These are phyloP conservation scores for Phytopythium cucurbitacearum DNA, from an alignment of 352 stramenopile species.

Conservation along the genomic window DNA sequence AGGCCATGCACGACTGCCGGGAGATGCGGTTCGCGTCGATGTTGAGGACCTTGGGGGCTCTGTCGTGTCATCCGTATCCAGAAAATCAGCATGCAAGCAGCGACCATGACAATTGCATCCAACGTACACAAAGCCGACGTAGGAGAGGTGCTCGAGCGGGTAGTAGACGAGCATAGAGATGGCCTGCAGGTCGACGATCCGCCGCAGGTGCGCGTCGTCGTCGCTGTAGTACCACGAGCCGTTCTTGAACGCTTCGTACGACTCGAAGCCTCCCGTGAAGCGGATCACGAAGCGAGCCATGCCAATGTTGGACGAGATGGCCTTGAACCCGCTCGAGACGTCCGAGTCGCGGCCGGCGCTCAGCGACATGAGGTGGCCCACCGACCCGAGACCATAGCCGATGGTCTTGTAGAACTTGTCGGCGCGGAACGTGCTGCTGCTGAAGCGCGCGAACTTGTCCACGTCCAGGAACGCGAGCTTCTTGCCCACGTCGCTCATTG, in stretches of 20 bases:
- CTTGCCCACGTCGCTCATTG: constrained; percentile 12
- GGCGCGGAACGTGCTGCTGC: constrained; percentile 45
- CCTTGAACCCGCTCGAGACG: constrained; percentile 45
- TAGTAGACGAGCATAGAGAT: constrained; percentile 86
- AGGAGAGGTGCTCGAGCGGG: constrained; percentile 81
- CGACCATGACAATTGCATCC: background rate
- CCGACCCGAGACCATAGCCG: constrained; percentile 55
- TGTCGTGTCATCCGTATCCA: constrained; percentile 11
- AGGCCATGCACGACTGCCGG: constrained; percentile 65
- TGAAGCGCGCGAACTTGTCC: constrained; percentile 69
- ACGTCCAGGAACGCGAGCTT: constrained; percentile 36
- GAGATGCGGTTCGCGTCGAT: constrained; percentile 70
- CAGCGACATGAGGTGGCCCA: constrained; percentile 51
- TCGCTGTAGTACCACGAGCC: constrained; percentile 74
- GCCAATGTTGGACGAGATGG: constrained; percentile 66
- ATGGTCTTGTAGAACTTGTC: constrained; percentile 87
- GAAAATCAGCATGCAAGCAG: constrained; percentile 3
- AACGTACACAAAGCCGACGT: constrained; percentile 71
- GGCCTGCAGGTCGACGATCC: constrained; percentile 59
- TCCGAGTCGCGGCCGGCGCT: constrained; percentile 43
- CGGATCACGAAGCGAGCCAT: constrained; percentile 79
- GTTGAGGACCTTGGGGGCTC: constrained; percentile 68
- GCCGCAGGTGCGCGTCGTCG: constrained; percentile 56
- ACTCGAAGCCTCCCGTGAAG: constrained; percentile 72
- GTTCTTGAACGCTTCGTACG: constrained; percentile 71